Base-by-base conservation (phyloP, 1,284 basidiomycete genomes). In the Tilletia horrida region DNA sequence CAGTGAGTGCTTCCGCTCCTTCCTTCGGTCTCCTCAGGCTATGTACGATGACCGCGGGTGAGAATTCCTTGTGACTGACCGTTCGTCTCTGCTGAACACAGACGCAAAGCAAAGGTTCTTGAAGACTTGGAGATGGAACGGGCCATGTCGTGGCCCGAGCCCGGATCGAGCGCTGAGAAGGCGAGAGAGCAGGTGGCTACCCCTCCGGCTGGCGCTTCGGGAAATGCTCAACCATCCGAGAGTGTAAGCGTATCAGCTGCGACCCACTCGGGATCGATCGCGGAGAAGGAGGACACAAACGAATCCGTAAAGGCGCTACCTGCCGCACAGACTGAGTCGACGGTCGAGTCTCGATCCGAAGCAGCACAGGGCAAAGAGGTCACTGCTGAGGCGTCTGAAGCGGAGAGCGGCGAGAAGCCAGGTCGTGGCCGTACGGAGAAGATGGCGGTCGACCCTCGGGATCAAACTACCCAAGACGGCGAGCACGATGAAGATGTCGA, bases 121-220 rank as follows among this genome's bases (percentile, higher is more conserved):
- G 55, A 59, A 40, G 55, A 59, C 27, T 29, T 59, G 18, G 29
- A 59, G 27, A 35, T 59, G 55, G 55, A 59, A 3, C 55, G 55
- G 2, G 31, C 29, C 27, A 18, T 59, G 55, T 25, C 55, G 6
- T 59, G 55, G 55, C 55, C 55, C 13, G 55, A 59, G 29, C 27
- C 27, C 29, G 31, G 27, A 13, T 25, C 27, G 18, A 59, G 55
- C 27, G 55, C 55, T 31, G 29, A 31, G 31, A 31, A 35, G 29
- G 16, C 27, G 29, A 59, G 31, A n/a, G 27, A 18, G 29, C 18
- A 40, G 14, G 55, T 21, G 27, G 16, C 18, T 6, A 14, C 50
- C 7, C 50, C 50, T 4, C n/a, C 50, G 21, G 50, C 50, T 27
- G 50, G 50, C 6, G 50, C 50, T 21, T 55, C 50, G n/a, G 50